Base-by-base conservation (phyloP, 129 eudicot genomes). In the Gnaphalium uliginosum region DNA sequence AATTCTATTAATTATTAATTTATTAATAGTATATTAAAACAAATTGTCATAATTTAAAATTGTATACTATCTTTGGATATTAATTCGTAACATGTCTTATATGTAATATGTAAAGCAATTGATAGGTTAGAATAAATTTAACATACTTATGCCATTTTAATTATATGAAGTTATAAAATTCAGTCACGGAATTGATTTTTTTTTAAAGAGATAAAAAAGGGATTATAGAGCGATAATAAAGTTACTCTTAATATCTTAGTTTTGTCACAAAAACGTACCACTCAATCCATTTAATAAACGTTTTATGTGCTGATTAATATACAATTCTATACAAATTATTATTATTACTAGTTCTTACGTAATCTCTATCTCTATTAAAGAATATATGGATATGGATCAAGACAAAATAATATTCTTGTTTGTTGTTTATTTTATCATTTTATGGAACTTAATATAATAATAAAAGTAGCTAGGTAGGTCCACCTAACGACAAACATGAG, bases 401-500 rank as follows among this genome's bases (percentile, higher is more conserved):
- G 79, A 56, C 74, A 39, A 30, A 48, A 39, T 37, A 25, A 26
- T 73, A 56, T 25, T 25, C 29, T 72, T 39, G 74, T 73, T 56
- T 10, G 25, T 64, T 33, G 15, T 66, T 43, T 11, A 41, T 22
- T 29, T 35, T 41, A 32, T n/a, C n/a, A 8, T 39, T 37, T 46
- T 51, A 5, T 33, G 48, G 66, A 51, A 63, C 56, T 65, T 11
- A 7, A 66, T 66, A 54, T 8, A 32, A 50, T 73, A 63, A 65
- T 37, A 17, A 53, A 50, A 23, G 57, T 30, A 66, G 24, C 66
- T 1, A 48, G 25, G 79, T 41, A 30, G 46, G 27, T 76, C 54
- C 66, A 76, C 67, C 67, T 59, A 60, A 39, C 77, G 39, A 73
- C 75, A 69, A 71, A 70, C 77, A 35, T 73, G 57, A 22, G 68